A percentile compares a stretch with the other conserved stretches of the same genome.
phyloP scores from a whole-genome alignment of 2,329 filamentous ascomycete species.

The Neoascochyta sp. region DNA sequence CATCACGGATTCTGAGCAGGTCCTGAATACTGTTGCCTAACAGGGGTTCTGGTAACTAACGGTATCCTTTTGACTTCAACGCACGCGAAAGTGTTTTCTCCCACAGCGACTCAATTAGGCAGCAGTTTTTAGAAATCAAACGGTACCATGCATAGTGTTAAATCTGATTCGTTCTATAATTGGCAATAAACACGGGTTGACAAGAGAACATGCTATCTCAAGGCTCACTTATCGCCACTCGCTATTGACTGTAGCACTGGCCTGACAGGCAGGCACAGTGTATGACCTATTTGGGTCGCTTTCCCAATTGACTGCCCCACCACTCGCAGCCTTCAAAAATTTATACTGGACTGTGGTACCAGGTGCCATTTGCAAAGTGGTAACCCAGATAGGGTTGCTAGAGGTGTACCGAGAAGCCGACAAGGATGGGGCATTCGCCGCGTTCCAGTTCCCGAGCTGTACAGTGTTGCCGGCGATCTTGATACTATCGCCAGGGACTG shows the following conservation, averaged over 20 bases:
- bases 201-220: too few species aligned
- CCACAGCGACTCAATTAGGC: too few species aligned
- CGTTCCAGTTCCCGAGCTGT: conserved; percentile 46
- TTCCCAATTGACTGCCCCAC: conserved; percentile 47
- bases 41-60: too few species aligned
- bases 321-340: conserved; percentile 47
- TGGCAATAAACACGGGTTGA: too few species aligned
- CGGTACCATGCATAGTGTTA: too few species aligned
- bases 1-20: too few species aligned
- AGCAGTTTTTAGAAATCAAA: too few species aligned
- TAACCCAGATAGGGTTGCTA: conserved; percentile 48
- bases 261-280: conserved; percentile 27
- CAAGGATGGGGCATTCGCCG: conserved; percentile 40
- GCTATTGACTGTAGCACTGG: conserved; percentile 20
- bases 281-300: conserved; percentile 44
- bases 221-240: conserved; percentile 19
- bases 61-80: too few species aligned
- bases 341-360: conserved; percentile 45
- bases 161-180: too few species aligned
- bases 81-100: too few species aligned
- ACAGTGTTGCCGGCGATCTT: conserved; percentile 44
- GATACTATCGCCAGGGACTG: conserved; percentile 49
- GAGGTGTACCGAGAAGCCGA: conserved; percentile 44
- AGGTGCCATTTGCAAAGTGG: conserved; percentile 40
- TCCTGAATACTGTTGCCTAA: too few species aligned